Evolutionary conservation across 371 early-diverging fungal species (phyloP), one percentile per base, ranked within the genome.

Genomic region (Mucor saturninus): DNA sequence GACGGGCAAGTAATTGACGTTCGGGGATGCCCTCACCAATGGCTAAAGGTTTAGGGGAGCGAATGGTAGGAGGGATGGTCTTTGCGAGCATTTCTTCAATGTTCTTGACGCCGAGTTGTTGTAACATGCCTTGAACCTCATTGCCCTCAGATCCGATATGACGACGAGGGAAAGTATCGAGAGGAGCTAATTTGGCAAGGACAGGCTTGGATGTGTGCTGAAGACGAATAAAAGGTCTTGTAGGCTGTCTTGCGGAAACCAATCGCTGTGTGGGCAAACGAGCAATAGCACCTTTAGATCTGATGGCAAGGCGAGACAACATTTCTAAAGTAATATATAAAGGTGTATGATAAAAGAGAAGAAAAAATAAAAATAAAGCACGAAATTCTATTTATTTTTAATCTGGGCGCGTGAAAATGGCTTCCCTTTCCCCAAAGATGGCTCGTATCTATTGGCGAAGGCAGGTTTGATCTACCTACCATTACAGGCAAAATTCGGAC

Each of bases 1-100:
- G 83, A 50, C 89, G 83, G 43, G 83, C 83, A 37, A 98, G 77
- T 28, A 95, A 83, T 74, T 96, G 93, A 39, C 85, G 83, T 77
- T 98, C 98, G 6, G 92, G 74, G 32, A 89, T 67, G 56, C 90
- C 92, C 56, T 89, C 83, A 38, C 71, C 67, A 31, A 93, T 83
- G 43, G 87, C 73, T 56, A 94, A 74, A 6, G 89, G 79, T 42
- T 86, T 81, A 57, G 85, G 74, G 45, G 92, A 84, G 14, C 89
- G 87, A 72, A 97, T 97, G 30, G 84, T 67, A n/a, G 81, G 69
- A 48, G 98, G 98, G 35, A 97, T 91, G 10, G 96, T 88, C 73
- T 91, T 88, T 37, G 84, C 73, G 15, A 95, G 80, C 68, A 97
- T 78, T 35, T 91, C 91, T 59, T 94, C 93, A 65, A 97, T 75